phyloP scores from a whole-genome alignment of 179 eudicot genomes.

The Sideroxylon spinosum region DNA sequence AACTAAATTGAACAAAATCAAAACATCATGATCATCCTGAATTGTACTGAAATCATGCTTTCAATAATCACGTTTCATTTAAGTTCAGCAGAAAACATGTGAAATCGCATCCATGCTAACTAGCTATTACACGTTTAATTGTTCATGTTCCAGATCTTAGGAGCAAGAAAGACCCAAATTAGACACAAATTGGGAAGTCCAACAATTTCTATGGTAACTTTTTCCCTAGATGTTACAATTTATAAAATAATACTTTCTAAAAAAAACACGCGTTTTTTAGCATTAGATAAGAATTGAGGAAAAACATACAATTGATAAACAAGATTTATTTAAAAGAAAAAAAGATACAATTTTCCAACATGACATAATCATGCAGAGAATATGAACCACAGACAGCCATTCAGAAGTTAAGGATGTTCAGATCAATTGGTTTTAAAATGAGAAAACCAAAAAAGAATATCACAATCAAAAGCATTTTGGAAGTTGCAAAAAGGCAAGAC shows the following conservation, averaged over 20 bases:
- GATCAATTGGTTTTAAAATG: background rate
- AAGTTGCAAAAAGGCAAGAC: background rate
- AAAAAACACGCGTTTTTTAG: background rate
- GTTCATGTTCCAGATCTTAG: background rate
- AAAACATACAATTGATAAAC: too few species aligned
- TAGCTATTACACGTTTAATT: background rate
- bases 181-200: background rate
- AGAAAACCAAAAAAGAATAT: background rate
- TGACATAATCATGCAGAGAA: background rate
- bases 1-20: background rate
- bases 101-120: background rate
- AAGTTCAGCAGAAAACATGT: background rate
- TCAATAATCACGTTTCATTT: background rate
- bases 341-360: background rate
- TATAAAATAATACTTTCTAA: background rate
- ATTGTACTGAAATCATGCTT: background rate
- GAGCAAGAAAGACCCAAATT: background rate
- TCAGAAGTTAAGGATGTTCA: background rate
- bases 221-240: background rate
- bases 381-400: background rate
- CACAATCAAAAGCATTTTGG: slow-evolving; percentile 1
- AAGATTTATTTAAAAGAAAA: too few species aligned
- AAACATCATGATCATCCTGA: background rate
- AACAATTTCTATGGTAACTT: too few species aligned
- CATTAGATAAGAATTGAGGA: background rate